These are phyloP conservation scores for Yamadazyma sp. DNA, from an alignment of 805 yeast species.

Conservation along the genomic window DNA sequence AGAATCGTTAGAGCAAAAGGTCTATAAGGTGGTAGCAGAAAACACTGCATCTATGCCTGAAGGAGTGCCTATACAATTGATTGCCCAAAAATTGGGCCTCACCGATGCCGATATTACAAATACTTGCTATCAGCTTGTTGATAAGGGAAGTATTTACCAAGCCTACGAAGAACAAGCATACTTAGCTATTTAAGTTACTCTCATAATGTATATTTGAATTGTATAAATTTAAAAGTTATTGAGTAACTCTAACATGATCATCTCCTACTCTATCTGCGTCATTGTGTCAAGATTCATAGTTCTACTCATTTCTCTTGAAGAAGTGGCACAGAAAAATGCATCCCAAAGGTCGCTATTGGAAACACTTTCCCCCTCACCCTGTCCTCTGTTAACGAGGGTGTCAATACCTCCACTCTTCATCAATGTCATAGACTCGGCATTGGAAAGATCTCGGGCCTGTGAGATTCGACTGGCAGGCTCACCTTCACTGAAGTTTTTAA, in stretches of 20 bases:
- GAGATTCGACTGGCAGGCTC: conserved; percentile 3
- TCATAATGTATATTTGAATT: background rate
- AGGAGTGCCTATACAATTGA: conserved; percentile 69
- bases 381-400: conserved; percentile 43
- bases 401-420: conserved; percentile 50
- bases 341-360: conserved; percentile 60
- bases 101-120: conserved; percentile 48
- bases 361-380: conserved; percentile 59
- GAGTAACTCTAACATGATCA: no score
- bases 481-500: conserved; percentile 24
- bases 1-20: conserved; percentile 39
- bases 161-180: conserved; percentile 68
- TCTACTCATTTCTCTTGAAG: conserved; percentile 14
- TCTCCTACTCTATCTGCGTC: conserved; percentile 6
- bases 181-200: conserved; percentile 56
- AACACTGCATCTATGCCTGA: conserved; percentile 61
- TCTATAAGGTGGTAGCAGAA: conserved; percentile 49
- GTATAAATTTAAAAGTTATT: no score
- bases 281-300: conserved; percentile 18
- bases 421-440: conserved; percentile 56
- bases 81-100: conserved; percentile 56
- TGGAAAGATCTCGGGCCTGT: conserved; percentile 21
- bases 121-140: conserved; percentile 55
- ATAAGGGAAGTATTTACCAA: conserved; percentile 65
- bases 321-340: conserved; percentile 48